Percentiles rank a stretch among this genome's conserved stretches.
Conservation (phyloP, 208 protist species). For the Crithidia thermophila region DNA sequence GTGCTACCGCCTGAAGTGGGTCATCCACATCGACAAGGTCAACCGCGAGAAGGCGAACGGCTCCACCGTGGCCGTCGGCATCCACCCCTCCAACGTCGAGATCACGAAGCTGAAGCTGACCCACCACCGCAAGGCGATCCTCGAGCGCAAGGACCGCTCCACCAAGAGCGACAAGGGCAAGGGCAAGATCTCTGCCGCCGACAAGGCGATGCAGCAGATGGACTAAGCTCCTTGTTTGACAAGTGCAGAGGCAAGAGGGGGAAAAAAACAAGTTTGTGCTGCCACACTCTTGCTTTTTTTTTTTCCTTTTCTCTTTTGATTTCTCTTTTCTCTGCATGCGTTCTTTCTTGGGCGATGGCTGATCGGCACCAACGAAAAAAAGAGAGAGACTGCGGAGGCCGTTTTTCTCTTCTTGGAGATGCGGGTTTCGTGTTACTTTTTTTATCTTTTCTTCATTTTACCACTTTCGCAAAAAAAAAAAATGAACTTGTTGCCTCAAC, state of each 20-base stretch:
- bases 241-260: too few relatives aligned
- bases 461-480: conserved; percentile 5
- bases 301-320: too few relatives aligned
- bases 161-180: conserved; percentile 92
- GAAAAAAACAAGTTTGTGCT: too few relatives aligned
- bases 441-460: background rate
- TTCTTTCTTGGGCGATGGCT: background rate
- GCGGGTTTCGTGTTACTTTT: background rate
- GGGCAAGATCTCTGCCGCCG: conserved; percentile 90
- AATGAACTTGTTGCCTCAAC: background rate
- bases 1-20: conserved; percentile 99
- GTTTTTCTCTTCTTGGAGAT: background rate
- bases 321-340: background rate
- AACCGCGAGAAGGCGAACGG: conserved; percentile 97
- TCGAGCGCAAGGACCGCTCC: conserved; percentile 94
- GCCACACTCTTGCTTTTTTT: too few relatives aligned
- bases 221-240: too few relatives aligned
- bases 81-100: conserved; percentile 99
- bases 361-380: background rate
- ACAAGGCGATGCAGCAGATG: too few relatives aligned
- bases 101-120: conserved; percentile 99
- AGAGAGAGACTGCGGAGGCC: conserved; percentile 3
- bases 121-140: conserved; percentile 97
- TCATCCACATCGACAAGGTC: conserved; percentile 99
- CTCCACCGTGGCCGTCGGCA: conserved; percentile 92